A percentile compares a stretch with the other conserved stretches of the same genome.
Conservation (phyloP, 257 asterid species). For the Agastache rugosa region DNA sequence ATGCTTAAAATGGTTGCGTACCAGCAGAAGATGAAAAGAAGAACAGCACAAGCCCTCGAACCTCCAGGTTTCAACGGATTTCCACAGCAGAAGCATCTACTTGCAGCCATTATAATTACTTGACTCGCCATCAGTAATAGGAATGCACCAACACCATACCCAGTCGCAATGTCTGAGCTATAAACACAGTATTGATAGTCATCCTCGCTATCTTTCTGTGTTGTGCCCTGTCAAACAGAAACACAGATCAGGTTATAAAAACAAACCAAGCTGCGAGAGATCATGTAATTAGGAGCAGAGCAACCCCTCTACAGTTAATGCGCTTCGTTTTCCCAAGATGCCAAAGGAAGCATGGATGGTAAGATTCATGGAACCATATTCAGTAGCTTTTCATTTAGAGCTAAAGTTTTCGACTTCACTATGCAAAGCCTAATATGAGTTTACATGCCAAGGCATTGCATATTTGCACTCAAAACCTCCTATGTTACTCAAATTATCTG, state of each 20-base stretch:
- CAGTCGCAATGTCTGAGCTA: conserved; percentile 85
- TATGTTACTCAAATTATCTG: background rate
- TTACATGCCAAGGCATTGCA: background rate
- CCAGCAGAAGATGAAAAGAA: conserved; percentile 92
- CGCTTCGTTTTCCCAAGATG: background rate
- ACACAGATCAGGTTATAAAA: conserved; percentile 15
- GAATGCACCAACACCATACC: conserved; percentile 88
- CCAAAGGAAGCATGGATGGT: conserved; percentile 3
- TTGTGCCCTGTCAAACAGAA: conserved; percentile 49
- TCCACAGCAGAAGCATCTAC: conserved; percentile 92
- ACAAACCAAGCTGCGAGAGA: conserved; percentile 16
- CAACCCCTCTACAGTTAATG: background rate
- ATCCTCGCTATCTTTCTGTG: conserved; percentile 47
- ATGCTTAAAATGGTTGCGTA: conserved; percentile 29
- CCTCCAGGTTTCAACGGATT: conserved; percentile 84
- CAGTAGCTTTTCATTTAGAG: background rate
- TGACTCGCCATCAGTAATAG: conserved; percentile 81
- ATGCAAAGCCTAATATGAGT: background rate
- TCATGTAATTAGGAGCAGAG: background rate
- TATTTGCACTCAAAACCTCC: background rate
- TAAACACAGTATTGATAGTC: conserved; percentile 61
- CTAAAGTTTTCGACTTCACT: background rate
- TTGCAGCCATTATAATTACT: conserved; percentile 69
- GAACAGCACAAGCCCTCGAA: conserved; percentile 85
- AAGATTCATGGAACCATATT: background rate